Evolutionary conservation across 208 protist genomes (phyloP).

Genomic region (Leishmania arabica): DNA sequence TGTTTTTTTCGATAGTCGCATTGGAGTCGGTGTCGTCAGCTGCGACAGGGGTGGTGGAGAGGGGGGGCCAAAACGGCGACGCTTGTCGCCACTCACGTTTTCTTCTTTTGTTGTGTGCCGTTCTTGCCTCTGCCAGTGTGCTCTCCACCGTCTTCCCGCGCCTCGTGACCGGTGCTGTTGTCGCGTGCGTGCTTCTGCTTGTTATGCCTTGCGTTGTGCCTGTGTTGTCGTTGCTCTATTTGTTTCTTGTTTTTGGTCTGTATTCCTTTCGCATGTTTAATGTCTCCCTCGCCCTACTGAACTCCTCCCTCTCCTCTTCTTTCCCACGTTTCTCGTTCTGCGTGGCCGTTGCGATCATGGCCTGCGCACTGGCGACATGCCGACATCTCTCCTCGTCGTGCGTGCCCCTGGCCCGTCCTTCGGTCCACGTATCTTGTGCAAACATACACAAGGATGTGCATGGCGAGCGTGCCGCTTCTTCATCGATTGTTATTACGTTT

Average conservation of each 20-base stretch:
- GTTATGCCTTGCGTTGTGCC: too few relatives aligned
- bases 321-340: background rate
- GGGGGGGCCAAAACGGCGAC: background rate
- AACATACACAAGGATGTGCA: background rate
- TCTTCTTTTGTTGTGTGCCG: background rate
- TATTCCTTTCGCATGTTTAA: background rate
- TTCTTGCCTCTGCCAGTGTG: background rate
- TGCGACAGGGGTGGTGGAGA: background rate
- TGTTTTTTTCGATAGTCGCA: background rate
- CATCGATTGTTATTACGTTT: slow-evolving; percentile 37
- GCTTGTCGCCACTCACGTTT: background rate
- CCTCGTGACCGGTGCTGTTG: background rate
- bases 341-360: background rate
- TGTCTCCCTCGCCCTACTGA: background rate
- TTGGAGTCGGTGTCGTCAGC: background rate
- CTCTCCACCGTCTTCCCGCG: background rate
- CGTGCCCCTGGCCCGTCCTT: background rate
- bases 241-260: background rate
- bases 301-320: background rate
- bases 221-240: background rate
- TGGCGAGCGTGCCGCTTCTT: slow-evolving; percentile 28
- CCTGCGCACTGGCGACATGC: background rate
- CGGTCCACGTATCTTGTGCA: background rate
- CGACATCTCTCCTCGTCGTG: background rate
- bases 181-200: background rate